Base-by-base conservation (phyloP, 2,329 filamentous ascomycete genomes). In the Claviceps spartinae region DNA sequence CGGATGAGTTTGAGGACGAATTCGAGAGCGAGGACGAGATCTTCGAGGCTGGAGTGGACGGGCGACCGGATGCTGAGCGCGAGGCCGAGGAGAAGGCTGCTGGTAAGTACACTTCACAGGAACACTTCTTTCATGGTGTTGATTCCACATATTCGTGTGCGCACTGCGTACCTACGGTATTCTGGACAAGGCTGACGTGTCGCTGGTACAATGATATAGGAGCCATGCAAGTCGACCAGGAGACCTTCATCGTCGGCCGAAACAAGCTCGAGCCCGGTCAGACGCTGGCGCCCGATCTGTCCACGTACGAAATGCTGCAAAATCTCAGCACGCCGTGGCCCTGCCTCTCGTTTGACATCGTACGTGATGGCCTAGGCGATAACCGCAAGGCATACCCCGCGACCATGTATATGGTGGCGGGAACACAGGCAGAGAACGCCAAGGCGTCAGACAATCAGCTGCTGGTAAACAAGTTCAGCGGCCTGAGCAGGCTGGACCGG, bases 291-390 rank as follows among this genome's bases (percentile, higher is more conserved):
- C 91, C 93, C 14, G 93, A 98, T 69, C 77, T 87, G 54, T 88
- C 86, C n/a, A 91, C 91, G 5, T 98, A 98, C 73, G 86, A 96
- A 67, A 94, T 98, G 89, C 81, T 98, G 54, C 93, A 98, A 74
- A 88, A 82, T 55, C 79, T 98, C 57, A 93, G 86, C 68, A 90
- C 90, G 7, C 89, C 89, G 1, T 98, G 93, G 93, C 93, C 93
- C 3, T 98, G 93, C 66, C 78, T 98, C 16, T 97, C 91, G 2
- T 95, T 96, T 69, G 93, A 97, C 66, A 85, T 98, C 54, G 70
- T 98, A 56, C 83, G 78, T 61, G 93, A 98, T 70, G 76, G 77
- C 50, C 78, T 98, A 18, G 93, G 93, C 59, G 85, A 95, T 65
- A 83, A 88, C 68, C 85, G 93, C 63, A 94, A 85, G 67, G 83